These are phyloP conservation scores for Leccinum subatratum DNA, from an alignment of 1,284 basidiomycete species.

Conservation along the genomic window DNA sequence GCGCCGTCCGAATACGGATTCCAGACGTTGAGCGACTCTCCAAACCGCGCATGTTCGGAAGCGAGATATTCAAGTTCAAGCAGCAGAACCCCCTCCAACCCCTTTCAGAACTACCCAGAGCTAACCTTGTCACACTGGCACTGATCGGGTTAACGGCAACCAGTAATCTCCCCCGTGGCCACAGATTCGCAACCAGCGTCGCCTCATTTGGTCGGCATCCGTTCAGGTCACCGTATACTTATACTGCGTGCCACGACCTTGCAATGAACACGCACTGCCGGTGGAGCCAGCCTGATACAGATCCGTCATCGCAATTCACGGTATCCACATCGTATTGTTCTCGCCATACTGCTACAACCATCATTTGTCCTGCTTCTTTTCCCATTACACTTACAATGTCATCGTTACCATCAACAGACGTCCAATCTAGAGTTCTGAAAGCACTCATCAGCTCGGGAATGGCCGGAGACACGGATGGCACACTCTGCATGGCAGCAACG, in stretches of 20 bases:
- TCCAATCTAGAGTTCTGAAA: conserved; percentile 22
- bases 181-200: conserved; percentile 9
- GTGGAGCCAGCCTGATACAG: background rate
- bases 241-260: conserved; percentile 7
- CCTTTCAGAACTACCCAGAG: conserved; percentile 23
- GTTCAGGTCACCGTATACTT: conserved; percentile 24
- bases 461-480: conserved; percentile 27
- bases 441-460: conserved; percentile 10
- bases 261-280: background rate
- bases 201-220: conserved; percentile 15
- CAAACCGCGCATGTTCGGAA: conserved; percentile 21
- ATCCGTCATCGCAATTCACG: conserved; percentile 9
- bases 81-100: conserved; percentile 5
- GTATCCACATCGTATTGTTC: conserved; percentile 10
- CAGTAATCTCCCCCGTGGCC: conserved; percentile 1
- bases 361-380: conserved; percentile 10
- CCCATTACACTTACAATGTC: background rate
- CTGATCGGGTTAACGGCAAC: conserved; percentile 19
- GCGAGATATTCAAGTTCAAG: conserved; percentile 9
- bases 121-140: conserved; percentile 32
- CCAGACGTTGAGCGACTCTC: conserved; percentile 4
- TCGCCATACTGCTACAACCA: conserved; percentile 13
- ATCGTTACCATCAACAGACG: background rate
- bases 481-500: conserved; percentile 86
- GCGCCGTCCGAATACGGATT: conserved; percentile 18